Percentiles rank a stretch among this genome's conserved stretches.
phyloP scores from a whole-genome alignment of 345 rosid genomes.

The Salix dunnii region DNA sequence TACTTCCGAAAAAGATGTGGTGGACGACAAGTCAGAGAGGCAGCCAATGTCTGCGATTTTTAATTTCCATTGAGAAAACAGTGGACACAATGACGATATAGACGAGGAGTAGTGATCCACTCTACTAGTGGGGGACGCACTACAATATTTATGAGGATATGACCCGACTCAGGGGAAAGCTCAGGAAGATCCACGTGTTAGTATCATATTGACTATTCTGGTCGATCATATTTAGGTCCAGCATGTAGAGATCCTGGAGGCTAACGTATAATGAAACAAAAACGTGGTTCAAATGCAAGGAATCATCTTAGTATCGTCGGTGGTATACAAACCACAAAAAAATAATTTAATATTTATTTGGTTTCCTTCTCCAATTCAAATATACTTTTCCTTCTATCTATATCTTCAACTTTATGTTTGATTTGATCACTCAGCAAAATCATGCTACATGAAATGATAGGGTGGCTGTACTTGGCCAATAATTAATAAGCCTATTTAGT shows the following conservation, averaged over 20 bases:
- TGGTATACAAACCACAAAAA: too few relatives aligned
- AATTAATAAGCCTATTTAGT: too few relatives aligned
- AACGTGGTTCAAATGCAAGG: not conserved
- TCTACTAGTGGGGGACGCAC: not conserved
- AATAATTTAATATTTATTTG: too few relatives aligned
- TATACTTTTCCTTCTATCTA: not conserved
- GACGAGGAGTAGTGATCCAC: not conserved
- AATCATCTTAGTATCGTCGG: too few relatives aligned
- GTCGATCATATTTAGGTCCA: not conserved
- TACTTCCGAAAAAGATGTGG: not conserved
- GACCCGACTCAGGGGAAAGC: not conserved
- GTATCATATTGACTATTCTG: too few relatives aligned
- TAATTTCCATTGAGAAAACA: not conserved
- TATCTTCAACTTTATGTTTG: not conserved
- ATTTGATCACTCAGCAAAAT: not conserved
- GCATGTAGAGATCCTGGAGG: not conserved
- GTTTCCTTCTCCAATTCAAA: too few relatives aligned
- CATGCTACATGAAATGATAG: too few relatives aligned
- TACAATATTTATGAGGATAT: not conserved
- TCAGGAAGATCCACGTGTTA: too few relatives aligned
- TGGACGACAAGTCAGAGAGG: not conserved
- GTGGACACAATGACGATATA: too few relatives aligned
- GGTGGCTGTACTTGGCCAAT: too few relatives aligned
- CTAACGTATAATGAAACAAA: not conserved
- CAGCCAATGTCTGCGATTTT: not conserved